Conservation (phyloP, 768 basidiomycete genomes). For the Amylocystis lapponica region DNA sequence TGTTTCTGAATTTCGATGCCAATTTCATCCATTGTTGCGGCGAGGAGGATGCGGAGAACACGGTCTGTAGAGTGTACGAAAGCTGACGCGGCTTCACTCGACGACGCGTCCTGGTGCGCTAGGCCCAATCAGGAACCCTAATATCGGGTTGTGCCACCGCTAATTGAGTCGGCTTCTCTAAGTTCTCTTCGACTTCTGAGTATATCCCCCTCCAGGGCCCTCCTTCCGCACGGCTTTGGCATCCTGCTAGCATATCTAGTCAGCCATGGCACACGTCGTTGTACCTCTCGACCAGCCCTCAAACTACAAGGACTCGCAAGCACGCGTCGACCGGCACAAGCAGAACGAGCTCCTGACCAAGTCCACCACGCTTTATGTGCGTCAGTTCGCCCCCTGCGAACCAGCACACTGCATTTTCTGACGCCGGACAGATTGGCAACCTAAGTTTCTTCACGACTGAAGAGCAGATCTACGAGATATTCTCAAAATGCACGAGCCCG, state of each 20-base stretch:
- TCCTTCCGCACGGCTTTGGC: too few species aligned
- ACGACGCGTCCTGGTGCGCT: slow-evolving; percentile 25
- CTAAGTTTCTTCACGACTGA: slow-evolving; percentile 93
- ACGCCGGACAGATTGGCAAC: slow-evolving; percentile 65
- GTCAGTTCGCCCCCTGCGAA: slow-evolving; percentile 28
- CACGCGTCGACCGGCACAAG: slow-evolving; percentile 67
- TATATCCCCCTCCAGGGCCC: too few species aligned
- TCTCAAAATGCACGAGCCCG: slow-evolving; percentile 82
- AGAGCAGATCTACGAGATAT: slow-evolving; percentile 93
- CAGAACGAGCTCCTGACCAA: slow-evolving; percentile 79
- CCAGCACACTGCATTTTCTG: slow-evolving; percentile 7
- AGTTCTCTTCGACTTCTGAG: too few species aligned
- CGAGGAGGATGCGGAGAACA: slow-evolving; percentile 6
- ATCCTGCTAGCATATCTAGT: too few species aligned
- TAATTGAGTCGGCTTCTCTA: too few species aligned
- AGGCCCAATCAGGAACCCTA: too few species aligned
- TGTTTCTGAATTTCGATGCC: slow-evolving; percentile 80
- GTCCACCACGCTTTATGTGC: slow-evolving; percentile 87
- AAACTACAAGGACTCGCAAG: slow-evolving; percentile 94
- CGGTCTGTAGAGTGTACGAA: slow-evolving; percentile 4
- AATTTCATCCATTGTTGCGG: slow-evolving; percentile 74
- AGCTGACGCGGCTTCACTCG: slow-evolving; percentile 28
- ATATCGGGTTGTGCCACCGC: too few species aligned
- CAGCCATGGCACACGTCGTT: slow-evolving; percentile 78
- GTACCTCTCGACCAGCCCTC: slow-evolving; percentile 86